Conservation (phyloP, 1,139 yeast genomes). For the Diutina rugosa region DNA sequence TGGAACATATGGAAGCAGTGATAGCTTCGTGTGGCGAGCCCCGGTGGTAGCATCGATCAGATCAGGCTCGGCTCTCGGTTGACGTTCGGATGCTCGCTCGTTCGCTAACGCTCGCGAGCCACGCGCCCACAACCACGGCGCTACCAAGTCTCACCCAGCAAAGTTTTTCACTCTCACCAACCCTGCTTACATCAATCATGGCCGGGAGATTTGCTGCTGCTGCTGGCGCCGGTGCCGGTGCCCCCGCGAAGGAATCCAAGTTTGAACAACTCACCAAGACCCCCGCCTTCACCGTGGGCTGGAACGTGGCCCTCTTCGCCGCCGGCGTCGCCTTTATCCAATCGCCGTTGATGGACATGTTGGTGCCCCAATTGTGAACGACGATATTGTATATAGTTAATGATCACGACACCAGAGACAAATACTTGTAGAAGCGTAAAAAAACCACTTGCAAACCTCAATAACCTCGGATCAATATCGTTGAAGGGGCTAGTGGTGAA, state of each 20-base stretch:
- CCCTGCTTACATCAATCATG: neutral
- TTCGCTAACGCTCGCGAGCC: no score
- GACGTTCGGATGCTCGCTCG: no score
- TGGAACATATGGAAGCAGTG: no score
- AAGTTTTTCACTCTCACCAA: neutral
- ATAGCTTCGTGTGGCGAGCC: no score
- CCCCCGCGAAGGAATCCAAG: conserved; percentile 12
- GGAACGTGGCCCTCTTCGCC: conserved; percentile 51
- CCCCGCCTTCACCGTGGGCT: conserved; percentile 51
- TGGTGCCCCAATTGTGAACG: conserved; percentile 57
- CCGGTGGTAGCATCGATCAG: no score
- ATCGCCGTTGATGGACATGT: conserved; percentile 69
- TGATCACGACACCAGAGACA: neutral
- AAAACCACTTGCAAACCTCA: no score
- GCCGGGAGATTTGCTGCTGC: conserved; percentile 2
- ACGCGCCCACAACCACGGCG: neutral
- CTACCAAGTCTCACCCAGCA: neutral
- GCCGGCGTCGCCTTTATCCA: conserved; percentile 67
- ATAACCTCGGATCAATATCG: neutral
- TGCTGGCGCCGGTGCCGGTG: neutral
- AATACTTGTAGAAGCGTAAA: neutral
- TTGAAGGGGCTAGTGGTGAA: no score
- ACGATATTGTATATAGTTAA: conserved; percentile 2
- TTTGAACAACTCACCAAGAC: conserved; percentile 42
- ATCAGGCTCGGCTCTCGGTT: no score